Evolutionary conservation across 176 grass and related monocot species (phyloP), one percentile per base, ranked within the genome.

Genomic region (Cymbopogon citratus): DNA sequence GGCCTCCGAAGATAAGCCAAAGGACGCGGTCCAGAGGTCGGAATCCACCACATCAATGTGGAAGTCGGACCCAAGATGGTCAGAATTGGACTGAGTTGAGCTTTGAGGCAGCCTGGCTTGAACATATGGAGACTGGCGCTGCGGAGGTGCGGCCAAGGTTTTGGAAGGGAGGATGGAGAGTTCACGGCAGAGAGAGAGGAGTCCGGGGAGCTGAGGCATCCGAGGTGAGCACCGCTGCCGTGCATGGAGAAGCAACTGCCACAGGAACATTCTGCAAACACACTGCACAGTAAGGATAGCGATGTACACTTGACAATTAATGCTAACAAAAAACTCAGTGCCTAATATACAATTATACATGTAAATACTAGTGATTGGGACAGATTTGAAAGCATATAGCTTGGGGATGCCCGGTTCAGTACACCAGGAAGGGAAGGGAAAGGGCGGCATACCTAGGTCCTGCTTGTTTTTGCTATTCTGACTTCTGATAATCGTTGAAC

Each of bases 31-130:
- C 91, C 85, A 88, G 51, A 90, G 65, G 24, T 94, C 86, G 0
- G 79, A 81, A 26, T 94, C 79, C 0, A 94, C 75, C 3, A 86
- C 33, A 4, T 86, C 83, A 9, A 94, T 88, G 66, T 26, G 46
- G 70, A 94, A 94, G 26, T 65, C 48, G 0, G 77, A 24, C 1
- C 85, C 88, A 74, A 88, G 77, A 28, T 67, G 48, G 8, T 65
- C 54, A 3, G 75, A 80, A 35, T 64, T 14, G 23, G 85, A 80
- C 15, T 46, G 54, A 34, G 40, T 83, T 21, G 15, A 73, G 13
- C 78, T 59, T 66, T 73, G 70, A 1, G 80, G 83, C 46, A 78
- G 21, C 26, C 36, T 33, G 8, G 69, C 66, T 34, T 23, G 44
- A 14, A 4, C 5, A 46, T 16, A 12, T 18, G 35, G 81, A 49